phyloP scores from a whole-genome alignment of 2,329 filamentous ascomycete genomes.

The Trichoderma polysporum region DNA sequence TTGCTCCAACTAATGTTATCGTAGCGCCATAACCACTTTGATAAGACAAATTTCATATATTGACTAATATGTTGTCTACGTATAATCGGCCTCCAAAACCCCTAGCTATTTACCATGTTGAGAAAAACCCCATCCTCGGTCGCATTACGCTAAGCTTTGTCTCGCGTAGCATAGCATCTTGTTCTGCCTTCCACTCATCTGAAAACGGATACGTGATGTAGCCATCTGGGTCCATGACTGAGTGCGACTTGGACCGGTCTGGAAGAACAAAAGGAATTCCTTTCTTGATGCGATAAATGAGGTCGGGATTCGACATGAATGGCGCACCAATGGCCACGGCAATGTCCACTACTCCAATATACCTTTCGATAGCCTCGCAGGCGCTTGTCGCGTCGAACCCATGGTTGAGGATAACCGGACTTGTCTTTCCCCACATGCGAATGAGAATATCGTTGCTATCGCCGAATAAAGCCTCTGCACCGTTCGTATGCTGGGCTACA shows the following conservation, averaged over 20 bases:
- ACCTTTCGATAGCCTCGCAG: not conserved
- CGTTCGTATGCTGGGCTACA: not conserved
- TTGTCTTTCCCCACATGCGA: not conserved
- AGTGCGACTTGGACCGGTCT: not conserved
- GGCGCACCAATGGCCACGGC: not conserved
- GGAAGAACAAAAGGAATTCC: not conserved
- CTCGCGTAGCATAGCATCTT: not conserved
- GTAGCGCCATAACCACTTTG: not conserved
- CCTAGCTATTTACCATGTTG: not conserved
- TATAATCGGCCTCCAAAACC: not conserved
- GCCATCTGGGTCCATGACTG: not conserved
- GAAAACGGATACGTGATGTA: not conserved
- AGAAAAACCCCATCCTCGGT: not conserved
- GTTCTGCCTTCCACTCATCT: not conserved
- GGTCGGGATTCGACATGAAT: not conserved
- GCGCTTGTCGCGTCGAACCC: not conserved
- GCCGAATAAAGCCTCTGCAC: not conserved
- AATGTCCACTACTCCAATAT: not conserved
- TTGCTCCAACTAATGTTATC: not conserved
- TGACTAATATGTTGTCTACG: too few relatives aligned
- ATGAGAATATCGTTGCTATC: not conserved
- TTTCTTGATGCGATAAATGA: not conserved
- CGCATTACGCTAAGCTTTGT: not conserved
- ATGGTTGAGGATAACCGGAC: not conserved
- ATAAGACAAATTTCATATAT: not conserved